Conservation (phyloP, 1,284 basidiomycete genomes). For the Irpex sp. region DNA sequence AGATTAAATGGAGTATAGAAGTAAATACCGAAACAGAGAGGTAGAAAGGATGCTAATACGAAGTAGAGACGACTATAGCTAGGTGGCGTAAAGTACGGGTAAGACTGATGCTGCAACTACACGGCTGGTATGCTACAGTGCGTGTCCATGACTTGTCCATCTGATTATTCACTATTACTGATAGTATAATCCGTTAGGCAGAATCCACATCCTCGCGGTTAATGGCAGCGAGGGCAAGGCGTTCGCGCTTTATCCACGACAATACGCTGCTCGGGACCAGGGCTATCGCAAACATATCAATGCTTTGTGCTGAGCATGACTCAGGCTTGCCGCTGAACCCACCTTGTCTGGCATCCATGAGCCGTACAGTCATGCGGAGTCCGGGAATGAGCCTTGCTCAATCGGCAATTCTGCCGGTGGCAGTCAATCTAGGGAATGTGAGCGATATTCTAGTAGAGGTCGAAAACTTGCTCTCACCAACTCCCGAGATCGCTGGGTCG, state of each 20-base stretch:
- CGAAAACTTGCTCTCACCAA: neutral
- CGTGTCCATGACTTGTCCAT: neutral
- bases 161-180: neutral
- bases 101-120: neutral
- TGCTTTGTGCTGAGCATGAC: neutral
- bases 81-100: neutral
- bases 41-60: neutral
- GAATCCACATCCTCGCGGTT: neutral
- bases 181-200: neutral
- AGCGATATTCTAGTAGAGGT: neutral
- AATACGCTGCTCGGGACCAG: constrained; percentile 10
- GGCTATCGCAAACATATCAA: constrained; percentile 4
- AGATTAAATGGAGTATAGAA: neutral
- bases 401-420: constrained; percentile 11
- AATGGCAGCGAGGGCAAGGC: neutral
- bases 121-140: neutral
- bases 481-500: neutral
- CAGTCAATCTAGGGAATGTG: constrained; percentile 16
- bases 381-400: constrained; percentile 15
- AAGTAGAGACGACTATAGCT: neutral
- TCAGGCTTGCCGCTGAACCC: neutral
- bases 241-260: neutral
- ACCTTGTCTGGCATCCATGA: constrained; percentile 10
- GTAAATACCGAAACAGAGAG: neutral
- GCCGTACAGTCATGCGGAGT: constrained; percentile 15